A percentile compares a stretch with the other conserved stretches of the same genome.
phyloP scores from a whole-genome alignment of 441 rosid genomes.

The Euphorbia corollata region DNA sequence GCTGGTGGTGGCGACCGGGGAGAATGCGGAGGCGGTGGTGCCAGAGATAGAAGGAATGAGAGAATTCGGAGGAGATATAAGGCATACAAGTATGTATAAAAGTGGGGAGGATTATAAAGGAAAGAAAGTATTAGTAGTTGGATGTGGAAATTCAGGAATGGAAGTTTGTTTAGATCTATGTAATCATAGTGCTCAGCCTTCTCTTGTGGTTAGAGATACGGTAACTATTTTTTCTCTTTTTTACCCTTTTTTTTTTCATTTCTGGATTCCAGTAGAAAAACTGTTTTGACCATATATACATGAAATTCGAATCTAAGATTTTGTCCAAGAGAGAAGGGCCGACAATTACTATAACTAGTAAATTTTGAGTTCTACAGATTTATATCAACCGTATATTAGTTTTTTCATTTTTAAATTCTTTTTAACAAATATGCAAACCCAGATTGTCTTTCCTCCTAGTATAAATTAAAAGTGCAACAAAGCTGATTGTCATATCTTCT shows the following conservation, averaged over 20 bases:
- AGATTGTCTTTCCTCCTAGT: background rate
- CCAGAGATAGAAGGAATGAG: conserved; percentile 57
- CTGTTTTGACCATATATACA: background rate
- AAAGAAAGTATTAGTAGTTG: conserved; percentile 67
- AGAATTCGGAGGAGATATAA: conserved; percentile 44
- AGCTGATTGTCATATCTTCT: background rate
- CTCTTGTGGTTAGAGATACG: conserved; percentile 65
- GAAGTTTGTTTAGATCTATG: conserved; percentile 86
- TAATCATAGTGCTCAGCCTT: conserved; percentile 54
- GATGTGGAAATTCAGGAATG: conserved; percentile 94
- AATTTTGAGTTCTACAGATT: background rate
- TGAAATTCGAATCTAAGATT: background rate
- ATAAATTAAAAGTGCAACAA: background rate
- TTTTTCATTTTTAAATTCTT: background rate
- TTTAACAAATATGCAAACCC: background rate
- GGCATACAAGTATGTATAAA: conserved; percentile 62
- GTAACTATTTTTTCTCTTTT: conserved; percentile 31
- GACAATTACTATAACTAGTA: background rate
- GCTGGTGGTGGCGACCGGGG: conserved; percentile 81
- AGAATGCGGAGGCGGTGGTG: conserved; percentile 70
- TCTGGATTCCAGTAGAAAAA: no score
- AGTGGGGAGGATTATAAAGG: conserved; percentile 47
- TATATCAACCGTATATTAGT: background rate
- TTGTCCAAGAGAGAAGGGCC: background rate
- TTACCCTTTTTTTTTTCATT: background rate